Base-by-base conservation (phyloP, 1,284 basidiomycete genomes). In the Ceratobasidium sp. region DNA sequence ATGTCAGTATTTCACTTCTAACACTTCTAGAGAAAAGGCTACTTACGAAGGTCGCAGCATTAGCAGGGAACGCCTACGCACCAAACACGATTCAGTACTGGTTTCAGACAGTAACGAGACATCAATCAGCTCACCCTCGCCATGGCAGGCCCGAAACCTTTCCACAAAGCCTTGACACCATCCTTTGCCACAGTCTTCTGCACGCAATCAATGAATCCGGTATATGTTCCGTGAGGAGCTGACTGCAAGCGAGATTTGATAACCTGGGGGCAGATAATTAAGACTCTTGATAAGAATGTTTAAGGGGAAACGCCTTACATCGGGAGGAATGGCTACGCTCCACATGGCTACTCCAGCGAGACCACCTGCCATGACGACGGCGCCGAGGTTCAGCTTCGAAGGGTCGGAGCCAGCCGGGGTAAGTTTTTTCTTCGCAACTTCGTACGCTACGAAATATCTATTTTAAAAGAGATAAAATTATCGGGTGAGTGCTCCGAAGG, bases 281-380 rank as follows among this genome's bases (percentile, higher is more conserved):
- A 71, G 45, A 36, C 60, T 36, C 44, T 59, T 17, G 24, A 22
- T 41, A 4, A 41, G 11, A 41, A 41, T 41, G 11, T 41, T 41
- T 41, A 8, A 77, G 51, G 41, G 33, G 53, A 24, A 60, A 14
- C 2, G 11, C 85, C 93, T 78, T 80, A 95, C 96, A 84, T 98
- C 96, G 60, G 96, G 96, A 67, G 96, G 96, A 79, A 98, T 97
- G 41, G 94, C 96, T 78, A 98, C 87, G 44, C 93, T 87, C 97
- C 97, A 98, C 98, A 99, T 99, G 57, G 96, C 96, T 45, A 99
- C 91, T 80, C 98, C 98, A 8, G 98, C 98, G 71, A 90, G 91
- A 77, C 97, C 97, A 80, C 98, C 98, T 56, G 98, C 96, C 69
- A 97, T 80, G 80, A 99, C 93, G 80, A 99, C 90, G 36, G 94